These are phyloP conservation scores for Rhizoclosmatium sp. DNA, from an alignment of 192 early-diverging fungal genomes.

Conservation along the genomic window DNA sequence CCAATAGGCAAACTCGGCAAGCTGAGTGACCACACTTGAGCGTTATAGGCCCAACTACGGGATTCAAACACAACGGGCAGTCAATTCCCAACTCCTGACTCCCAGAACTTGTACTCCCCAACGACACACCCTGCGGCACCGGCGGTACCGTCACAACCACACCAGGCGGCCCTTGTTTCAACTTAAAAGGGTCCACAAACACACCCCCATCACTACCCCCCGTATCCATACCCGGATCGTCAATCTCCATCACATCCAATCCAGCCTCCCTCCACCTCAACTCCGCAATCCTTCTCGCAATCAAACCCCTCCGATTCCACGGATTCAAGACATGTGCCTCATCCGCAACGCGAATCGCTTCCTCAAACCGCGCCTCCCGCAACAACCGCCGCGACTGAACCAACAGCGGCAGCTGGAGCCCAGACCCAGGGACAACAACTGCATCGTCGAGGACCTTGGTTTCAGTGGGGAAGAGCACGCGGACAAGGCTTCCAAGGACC, in stretches of 20 bases:
- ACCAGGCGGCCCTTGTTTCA: no score
- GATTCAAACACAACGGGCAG: conserved; percentile 17
- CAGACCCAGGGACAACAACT: background rate
- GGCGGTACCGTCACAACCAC: no score
- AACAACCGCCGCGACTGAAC: background rate
- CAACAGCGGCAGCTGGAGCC: background rate
- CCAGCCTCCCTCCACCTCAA: conserved; percentile 1
- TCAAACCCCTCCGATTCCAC: conserved; percentile 12
- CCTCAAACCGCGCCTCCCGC: background rate
- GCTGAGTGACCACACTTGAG: conserved; percentile 28
- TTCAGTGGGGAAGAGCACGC: background rate
- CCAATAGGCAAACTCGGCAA: conserved; percentile 22
- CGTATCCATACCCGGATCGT: background rate
- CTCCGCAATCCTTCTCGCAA: conserved; percentile 18
- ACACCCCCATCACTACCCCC: background rate
- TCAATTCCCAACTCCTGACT: background rate
- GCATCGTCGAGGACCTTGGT: background rate
- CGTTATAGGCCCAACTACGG: conserved; percentile 16
- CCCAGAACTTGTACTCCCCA: no score
- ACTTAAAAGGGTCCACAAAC: no score
- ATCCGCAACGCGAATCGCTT: background rate
- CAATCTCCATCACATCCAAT: background rate
- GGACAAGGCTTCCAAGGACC: background rate
- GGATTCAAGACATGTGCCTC: conserved; percentile 10
- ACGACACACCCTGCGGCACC: no score